Base-by-base conservation (phyloP, 1,284 basidiomycete genomes). In the Ganoderma boninense region DNA sequence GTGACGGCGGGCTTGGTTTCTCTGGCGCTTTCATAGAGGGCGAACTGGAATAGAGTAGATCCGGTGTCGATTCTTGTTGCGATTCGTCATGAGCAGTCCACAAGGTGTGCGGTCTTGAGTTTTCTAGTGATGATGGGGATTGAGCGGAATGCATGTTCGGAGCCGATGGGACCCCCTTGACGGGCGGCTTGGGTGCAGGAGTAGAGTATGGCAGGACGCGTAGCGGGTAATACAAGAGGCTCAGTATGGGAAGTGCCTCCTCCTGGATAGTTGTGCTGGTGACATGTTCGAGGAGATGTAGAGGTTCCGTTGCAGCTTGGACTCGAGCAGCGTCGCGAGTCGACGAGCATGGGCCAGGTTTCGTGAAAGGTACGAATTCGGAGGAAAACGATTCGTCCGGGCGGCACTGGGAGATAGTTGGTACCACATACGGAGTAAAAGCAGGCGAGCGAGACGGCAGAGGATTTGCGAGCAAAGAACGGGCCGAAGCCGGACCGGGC, bases 51-150 rank as follows among this genome's bases (percentile, higher is more conserved):
- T 18, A 75, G 71, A 57, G 75, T 72, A 68, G 79, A 77, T 65
- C 80, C 79, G 65, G 79, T 80, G 64, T 80, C 75, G 42, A 81
- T 76, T 44, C 81, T 73, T 69, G 84, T 79, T 76, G 87, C 85
- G 66, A 83, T 86, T 52, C 78, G 74, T 38, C 82, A 80, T 54
- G 85, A 84, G 69, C 23, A 62, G 60, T 43, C 32, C 14, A 29
- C 54, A 16, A 57, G 14, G 26, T 35, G 20, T 16, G 29, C 16
- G 10, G 26, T 35, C 16, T 57, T 11, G 32, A 29, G 29, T 16
- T 32, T 32, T 32, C 29, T 7, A 4, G 29, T 6, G 54, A 18
- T 14, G 54, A 16, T 3, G 54, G 29, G 29, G 29, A 57, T 10
- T 23, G 2, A 16, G 18, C 18, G 11, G 32, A 57, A 57, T 16